phyloP scores from a whole-genome alignment of 1,284 basidiomycete species.

The Moesziomyces sp. region DNA sequence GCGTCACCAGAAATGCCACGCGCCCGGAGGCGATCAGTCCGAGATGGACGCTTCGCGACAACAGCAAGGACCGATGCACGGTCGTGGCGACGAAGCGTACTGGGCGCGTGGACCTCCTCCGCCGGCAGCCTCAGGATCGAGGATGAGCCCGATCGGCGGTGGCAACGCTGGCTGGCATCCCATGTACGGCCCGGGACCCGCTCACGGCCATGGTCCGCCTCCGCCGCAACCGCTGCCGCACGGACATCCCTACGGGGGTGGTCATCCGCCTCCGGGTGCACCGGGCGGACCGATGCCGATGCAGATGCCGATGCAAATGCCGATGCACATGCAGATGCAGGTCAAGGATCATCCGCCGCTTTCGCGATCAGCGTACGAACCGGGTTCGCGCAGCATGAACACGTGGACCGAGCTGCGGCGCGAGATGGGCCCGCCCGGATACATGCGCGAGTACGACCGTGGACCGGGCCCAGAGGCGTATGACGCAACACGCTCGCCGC shows the following conservation, averaged over 20 bases:
- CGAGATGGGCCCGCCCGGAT: constrained; percentile 38
- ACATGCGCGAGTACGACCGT: constrained; percentile 33
- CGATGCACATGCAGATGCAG: constrained; percentile 37
- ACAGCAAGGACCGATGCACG: constrained; percentile 19
- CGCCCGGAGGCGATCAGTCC: constrained; percentile 36
- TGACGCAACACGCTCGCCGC: constrained; percentile 19
- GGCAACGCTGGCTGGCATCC: constrained; percentile 36
- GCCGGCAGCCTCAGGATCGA: constrained; percentile 24
- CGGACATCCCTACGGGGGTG: constrained; percentile 11
- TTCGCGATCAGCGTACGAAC: constrained; percentile 50
- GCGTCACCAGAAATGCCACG: constrained; percentile 63
- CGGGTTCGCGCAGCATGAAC: constrained; percentile 51
- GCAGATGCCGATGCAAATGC: constrained; percentile 27
- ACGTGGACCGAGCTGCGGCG: constrained; percentile 41
- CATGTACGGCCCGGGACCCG: constrained; percentile 18
- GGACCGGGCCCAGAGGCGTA: constrained; percentile 11
- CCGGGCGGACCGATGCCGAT: constrained; percentile 17
- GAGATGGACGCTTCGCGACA: constrained; percentile 28
- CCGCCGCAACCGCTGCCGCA: constrained; percentile 1
- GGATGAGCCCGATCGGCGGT: constrained; percentile 30
- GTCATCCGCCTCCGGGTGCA: constrained; percentile 5
- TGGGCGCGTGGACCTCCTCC: constrained; percentile 35
- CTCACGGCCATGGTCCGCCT: constrained; percentile 14
- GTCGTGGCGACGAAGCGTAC: constrained; percentile 28
- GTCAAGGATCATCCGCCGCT: constrained; percentile 46